Percentiles rank a stretch among this genome's conserved stretches.
Conservation (phyloP, 768 basidiomycete species). For the Tulasnella sp. region DNA sequence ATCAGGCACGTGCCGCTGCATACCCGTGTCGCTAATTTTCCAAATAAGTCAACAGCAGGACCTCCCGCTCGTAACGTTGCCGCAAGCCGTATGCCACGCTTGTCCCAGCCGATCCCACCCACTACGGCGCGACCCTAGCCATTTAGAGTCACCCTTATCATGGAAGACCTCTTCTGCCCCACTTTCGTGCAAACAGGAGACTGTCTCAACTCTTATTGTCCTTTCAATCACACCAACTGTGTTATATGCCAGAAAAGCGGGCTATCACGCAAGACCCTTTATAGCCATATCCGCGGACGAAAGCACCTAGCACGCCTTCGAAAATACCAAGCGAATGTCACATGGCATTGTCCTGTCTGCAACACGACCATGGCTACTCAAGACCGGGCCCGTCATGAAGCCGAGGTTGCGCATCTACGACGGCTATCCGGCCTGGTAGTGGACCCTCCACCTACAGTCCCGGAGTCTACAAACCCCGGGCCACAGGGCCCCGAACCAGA, state of each 20-base stretch:
- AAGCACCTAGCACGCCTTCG: neutral
- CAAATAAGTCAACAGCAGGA: neutral
- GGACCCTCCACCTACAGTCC: neutral
- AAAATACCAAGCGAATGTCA: neutral
- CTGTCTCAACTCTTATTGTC: neutral
- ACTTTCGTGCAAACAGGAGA: neutral
- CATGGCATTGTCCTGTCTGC: neutral
- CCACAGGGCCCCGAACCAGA: neutral
- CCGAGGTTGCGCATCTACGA: neutral
- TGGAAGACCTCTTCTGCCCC: neutral
- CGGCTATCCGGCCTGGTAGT: neutral
- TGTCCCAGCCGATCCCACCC: neutral
- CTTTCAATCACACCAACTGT: slow-evolving; percentile 10
- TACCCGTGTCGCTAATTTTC: neutral
- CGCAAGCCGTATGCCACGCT: neutral
- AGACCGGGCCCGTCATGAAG: neutral
- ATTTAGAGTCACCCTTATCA: neutral
- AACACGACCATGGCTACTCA: neutral
- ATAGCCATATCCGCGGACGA: neutral
- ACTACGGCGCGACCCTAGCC: neutral
- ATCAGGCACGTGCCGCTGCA: neutral
- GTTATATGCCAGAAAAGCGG: slow-evolving; percentile 6
- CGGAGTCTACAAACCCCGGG: neutral
- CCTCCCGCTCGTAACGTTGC: neutral
- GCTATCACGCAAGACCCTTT: neutral